Evolutionary conservation across 1,139 yeast species (phyloP).

Genomic region (Taiozyma onychis): DNA sequence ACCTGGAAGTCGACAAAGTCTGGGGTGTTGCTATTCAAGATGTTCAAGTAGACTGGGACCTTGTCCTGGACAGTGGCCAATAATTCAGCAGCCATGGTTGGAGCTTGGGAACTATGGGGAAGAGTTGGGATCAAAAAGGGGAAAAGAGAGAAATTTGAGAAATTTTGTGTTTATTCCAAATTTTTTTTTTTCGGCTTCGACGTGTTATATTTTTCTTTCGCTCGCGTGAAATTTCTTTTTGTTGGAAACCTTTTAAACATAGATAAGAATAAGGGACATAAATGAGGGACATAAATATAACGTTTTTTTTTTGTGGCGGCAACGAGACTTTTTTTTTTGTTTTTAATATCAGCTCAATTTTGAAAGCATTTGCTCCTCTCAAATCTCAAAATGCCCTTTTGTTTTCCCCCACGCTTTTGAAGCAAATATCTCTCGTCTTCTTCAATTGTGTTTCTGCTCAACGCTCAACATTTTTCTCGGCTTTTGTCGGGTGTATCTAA

Average conservation of each 20-base stretch:
- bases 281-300: too few relatives aligned
- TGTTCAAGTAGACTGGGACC: slow-evolving; percentile 16
- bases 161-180: neutral
- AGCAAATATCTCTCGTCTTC: too few relatives aligned
- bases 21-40: slow-evolving; percentile 21
- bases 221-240: neutral
- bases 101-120: neutral
- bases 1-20: slow-evolving; percentile 15
- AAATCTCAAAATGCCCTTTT: too few relatives aligned
- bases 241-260: neutral
- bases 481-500: too few relatives aligned
- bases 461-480: too few relatives aligned
- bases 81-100: slow-evolving; percentile 6
- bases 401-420: too few relatives aligned
- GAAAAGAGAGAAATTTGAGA: neutral
- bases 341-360: too few relatives aligned
- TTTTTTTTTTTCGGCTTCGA: neutral
- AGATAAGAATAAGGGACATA: too few relatives aligned
- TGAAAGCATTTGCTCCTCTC: too few relatives aligned
- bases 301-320: too few relatives aligned
- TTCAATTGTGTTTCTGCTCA: too few relatives aligned
- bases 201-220: neutral
- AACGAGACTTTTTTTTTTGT: neutral
- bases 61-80: slow-evolving; percentile 13
- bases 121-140: neutral